phyloP scores from a whole-genome alignment of 139 green algal genomes.

The Asterochloris sp. region DNA sequence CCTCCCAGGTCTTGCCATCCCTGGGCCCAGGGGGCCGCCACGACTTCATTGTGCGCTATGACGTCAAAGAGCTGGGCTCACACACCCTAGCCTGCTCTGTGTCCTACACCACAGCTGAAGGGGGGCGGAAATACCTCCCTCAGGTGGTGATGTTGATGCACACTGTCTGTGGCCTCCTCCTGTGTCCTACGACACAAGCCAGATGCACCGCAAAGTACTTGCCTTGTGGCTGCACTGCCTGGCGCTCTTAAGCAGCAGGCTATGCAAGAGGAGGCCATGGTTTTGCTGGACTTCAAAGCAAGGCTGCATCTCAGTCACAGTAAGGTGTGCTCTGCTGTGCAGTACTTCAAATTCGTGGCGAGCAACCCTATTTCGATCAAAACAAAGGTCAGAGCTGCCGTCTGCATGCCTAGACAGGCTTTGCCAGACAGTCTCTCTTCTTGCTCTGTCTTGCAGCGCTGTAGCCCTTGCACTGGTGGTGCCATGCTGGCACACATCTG shows the following conservation, averaged over 20 bases:
- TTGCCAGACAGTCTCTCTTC: not conserved
- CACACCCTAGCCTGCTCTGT: constrained; percentile 58
- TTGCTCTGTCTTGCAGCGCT: too few relatives aligned
- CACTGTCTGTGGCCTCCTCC: too few relatives aligned
- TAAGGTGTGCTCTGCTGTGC: too few relatives aligned
- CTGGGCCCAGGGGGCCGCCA: constrained; percentile 44
- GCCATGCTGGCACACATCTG: not conserved
- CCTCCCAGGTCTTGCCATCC: constrained; percentile 16
- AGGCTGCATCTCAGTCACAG: too few relatives aligned
- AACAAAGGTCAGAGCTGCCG: constrained; percentile 41
- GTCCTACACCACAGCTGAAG: constrained; percentile 30
- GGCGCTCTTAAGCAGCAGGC: too few relatives aligned
- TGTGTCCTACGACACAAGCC: too few relatives aligned
- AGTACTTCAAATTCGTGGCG: constrained; percentile 55
- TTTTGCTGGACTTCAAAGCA: too few relatives aligned
- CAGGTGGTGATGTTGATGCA: constrained; percentile 18
- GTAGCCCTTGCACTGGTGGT: not conserved
- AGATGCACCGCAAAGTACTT: too few relatives aligned
- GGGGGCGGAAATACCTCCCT: constrained; percentile 47
- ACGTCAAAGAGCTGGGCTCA: constrained; percentile 57
- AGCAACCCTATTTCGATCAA: constrained; percentile 61
- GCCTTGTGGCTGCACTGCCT: too few relatives aligned
- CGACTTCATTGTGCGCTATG: constrained; percentile 55
- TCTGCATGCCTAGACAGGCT: too few relatives aligned
- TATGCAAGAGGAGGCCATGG: too few relatives aligned